Conservation (phyloP, 306 rosid genomes). For the Cucurbita argyrosperma region DNA sequence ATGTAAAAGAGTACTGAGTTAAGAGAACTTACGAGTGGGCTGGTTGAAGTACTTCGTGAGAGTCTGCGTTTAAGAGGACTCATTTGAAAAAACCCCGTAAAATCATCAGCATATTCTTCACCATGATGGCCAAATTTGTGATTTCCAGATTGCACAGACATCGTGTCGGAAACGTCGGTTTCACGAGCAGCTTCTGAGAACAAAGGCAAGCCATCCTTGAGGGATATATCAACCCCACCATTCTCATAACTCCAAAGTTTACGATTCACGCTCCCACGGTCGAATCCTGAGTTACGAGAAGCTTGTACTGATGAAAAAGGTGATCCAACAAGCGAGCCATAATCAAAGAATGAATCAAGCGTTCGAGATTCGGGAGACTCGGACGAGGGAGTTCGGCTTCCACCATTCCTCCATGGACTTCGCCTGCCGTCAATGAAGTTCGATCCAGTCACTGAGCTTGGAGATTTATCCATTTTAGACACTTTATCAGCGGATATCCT, state of each 20-base stretch:
- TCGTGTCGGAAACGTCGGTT: conserved; percentile 16
- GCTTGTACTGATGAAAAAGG: conserved; percentile 32
- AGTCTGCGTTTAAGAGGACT: conserved; percentile 27
- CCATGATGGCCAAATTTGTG: conserved; percentile 10
- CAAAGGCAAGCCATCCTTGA: conserved; percentile 50
- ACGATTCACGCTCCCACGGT: conserved; percentile 42
- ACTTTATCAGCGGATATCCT: conserved; percentile 31
- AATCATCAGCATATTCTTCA: conserved; percentile 28
- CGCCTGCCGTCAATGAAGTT: conserved; percentile 39
- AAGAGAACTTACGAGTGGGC: conserved; percentile 50
- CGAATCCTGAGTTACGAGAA: conserved; percentile 20
- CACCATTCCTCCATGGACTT: conserved; percentile 22
- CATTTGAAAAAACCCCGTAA: conserved; percentile 39
- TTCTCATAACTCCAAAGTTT: conserved; percentile 57
- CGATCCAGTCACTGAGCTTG: conserved; percentile 49
- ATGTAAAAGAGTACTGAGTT: not conserved
- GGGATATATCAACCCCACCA: conserved; percentile 73
- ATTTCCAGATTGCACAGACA: conserved; percentile 17
- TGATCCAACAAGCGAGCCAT: conserved; percentile 45
- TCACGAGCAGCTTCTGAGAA: conserved; percentile 27
- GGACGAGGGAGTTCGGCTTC: conserved; percentile 36
- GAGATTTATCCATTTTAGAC: conserved; percentile 28
- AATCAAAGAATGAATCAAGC: conserved; percentile 46
- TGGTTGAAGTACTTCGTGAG: conserved; percentile 52
- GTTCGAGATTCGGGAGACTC: conserved; percentile 55